Evolutionary conservation across 495 filamentous ascomycete species (phyloP).

Genomic region (Tuber magnatum): DNA sequence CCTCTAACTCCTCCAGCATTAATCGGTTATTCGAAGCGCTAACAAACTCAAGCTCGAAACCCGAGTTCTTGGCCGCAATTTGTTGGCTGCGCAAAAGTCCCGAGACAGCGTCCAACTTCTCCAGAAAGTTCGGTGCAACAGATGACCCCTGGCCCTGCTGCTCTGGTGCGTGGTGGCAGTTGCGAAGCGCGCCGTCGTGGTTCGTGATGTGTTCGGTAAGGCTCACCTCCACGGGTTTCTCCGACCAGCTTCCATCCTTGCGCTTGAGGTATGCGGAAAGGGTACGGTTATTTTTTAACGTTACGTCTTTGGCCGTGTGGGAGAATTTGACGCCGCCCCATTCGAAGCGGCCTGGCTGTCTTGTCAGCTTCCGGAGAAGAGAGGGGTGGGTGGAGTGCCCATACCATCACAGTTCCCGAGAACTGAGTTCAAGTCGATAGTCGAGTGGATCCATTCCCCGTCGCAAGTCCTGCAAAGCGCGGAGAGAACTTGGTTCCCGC

Average conservation of each 20-base stretch:
- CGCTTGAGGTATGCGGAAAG: conserved; percentile 29
- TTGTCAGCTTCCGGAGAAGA: conserved; percentile 8
- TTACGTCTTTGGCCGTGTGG: conserved; percentile 23
- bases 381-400: background rate
- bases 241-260: conserved; percentile 28
- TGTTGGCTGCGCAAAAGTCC: conserved; percentile 24
- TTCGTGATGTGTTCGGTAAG: conserved; percentile 31
- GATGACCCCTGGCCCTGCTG: background rate
- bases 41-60: conserved; percentile 27
- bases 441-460: conserved; percentile 33
- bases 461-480: conserved; percentile 30
- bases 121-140: conserved; percentile 14
- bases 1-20: conserved; percentile 28
- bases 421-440: conserved; percentile 26
- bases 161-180: conserved; percentile 4
- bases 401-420: conserved; percentile 27
- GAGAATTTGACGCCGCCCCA: conserved; percentile 23
- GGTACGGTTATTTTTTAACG: conserved; percentile 22
- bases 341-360: conserved; percentile 22
- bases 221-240: conserved; percentile 16
- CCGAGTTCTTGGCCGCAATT: conserved; percentile 19
- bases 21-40: conserved; percentile 22
- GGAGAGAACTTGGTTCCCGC: conserved; percentile 28
- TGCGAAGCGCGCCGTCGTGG: conserved; percentile 23
- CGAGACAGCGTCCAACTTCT: conserved; percentile 24